Conservation (phyloP, 1,139 yeast species). For the Blastobotrys apis region DNA sequence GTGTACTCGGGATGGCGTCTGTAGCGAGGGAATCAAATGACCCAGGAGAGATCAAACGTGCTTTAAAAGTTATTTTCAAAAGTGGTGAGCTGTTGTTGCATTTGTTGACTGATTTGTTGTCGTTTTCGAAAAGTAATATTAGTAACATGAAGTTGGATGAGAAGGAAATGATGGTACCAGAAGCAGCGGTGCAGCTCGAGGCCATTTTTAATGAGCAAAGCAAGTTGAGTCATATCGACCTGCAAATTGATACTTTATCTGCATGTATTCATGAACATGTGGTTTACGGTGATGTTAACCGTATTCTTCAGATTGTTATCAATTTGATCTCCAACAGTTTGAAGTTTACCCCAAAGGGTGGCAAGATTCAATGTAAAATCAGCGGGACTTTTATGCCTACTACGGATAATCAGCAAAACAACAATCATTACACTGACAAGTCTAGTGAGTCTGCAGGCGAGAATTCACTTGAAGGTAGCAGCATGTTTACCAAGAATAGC, state of each 20-base stretch:
- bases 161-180: conserved; percentile 65
- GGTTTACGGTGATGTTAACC: conserved; percentile 82
- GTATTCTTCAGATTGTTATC: conserved; percentile 89
- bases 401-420: not conserved
- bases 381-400: conserved; percentile 8
- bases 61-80: conserved; percentile 71
- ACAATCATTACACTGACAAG: not conserved
- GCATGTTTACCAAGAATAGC: conserved; percentile 15
- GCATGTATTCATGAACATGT: conserved; percentile 42
- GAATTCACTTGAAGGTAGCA: conserved; percentile 13
- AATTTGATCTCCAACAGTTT: conserved; percentile 84
- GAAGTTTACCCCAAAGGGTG: conserved; percentile 89
- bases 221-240: conserved; percentile 61
- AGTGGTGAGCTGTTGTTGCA: conserved; percentile 83
- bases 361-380: conserved; percentile 49
- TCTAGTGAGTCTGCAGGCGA: conserved; percentile 2
- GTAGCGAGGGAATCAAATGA: conserved; percentile 86
- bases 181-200: conserved; percentile 75
- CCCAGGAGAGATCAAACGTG: conserved; percentile 60
- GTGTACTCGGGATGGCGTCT: conserved; percentile 90
- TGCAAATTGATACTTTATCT: conserved; percentile 43
- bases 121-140: conserved; percentile 65
- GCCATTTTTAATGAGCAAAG: conserved; percentile 88
- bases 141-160: conserved; percentile 74
- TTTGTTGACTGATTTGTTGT: conserved; percentile 77